Conservation (phyloP, 352 stramenopile genomes). For the Phytophthora podocarpi region DNA sequence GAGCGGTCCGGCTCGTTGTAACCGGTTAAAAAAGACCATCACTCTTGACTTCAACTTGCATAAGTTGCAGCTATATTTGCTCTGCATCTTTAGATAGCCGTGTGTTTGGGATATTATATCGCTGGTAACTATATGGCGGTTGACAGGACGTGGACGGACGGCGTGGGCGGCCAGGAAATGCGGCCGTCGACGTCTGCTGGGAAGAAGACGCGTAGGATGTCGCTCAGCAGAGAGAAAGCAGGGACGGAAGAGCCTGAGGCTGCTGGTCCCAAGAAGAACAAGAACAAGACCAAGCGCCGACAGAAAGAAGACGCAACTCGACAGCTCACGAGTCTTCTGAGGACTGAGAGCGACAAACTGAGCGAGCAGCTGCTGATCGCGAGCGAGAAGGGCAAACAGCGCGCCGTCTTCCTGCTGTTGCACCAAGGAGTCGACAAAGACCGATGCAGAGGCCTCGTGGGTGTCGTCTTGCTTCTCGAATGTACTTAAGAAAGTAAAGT, state of each 20-base stretch:
- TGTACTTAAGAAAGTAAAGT: too few relatives aligned
- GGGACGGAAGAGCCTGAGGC: background rate
- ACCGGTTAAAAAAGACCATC: slow-evolving; percentile 7
- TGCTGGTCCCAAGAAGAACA: background rate
- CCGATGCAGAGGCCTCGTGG: slow-evolving; percentile 68
- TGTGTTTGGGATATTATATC: too few relatives aligned
- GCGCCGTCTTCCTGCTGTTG: slow-evolving; percentile 69
- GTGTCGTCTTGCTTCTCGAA: too few relatives aligned
- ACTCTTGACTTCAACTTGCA: too few relatives aligned
- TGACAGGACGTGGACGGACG: too few relatives aligned
- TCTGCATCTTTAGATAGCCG: too few relatives aligned
- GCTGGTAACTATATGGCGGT: slow-evolving; percentile 1
- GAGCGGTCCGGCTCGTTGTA: background rate
- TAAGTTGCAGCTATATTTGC: background rate
- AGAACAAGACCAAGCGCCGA: slow-evolving; percentile 15
- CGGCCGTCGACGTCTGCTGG: slow-evolving; percentile 12
- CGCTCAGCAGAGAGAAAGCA: background rate
- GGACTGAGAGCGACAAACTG: slow-evolving; percentile 43
- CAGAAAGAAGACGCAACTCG: slow-evolving; percentile 29
- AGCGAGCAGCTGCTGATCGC: slow-evolving; percentile 70
- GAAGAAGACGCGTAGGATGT: slow-evolving; percentile 3
- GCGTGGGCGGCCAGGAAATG: background rate
- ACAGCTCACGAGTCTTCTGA: slow-evolving; percentile 49
- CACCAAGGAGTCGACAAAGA: slow-evolving; percentile 63
- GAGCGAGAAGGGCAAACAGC: slow-evolving; percentile 72